Conservation (phyloP, 164 flowering plant genomes). For the Dillenia suffruticosa region DNA sequence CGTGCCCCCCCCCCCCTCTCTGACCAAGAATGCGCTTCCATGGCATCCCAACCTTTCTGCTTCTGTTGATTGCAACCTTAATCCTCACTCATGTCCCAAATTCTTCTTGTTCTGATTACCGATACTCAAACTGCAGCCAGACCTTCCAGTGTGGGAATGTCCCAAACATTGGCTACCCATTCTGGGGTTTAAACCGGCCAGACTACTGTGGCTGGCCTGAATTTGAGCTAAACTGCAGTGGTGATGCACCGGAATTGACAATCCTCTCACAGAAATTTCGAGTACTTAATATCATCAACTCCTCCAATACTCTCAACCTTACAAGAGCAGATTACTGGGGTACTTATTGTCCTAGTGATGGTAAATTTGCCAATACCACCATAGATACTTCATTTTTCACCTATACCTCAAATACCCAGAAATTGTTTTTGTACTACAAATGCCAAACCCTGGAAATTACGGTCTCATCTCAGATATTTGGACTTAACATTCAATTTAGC, state of each 20-base stretch:
- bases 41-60: background rate
- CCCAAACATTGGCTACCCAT: constrained; percentile 28
- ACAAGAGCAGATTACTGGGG: constrained; percentile 27
- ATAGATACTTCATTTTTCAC: constrained; percentile 6
- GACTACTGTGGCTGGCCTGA: constrained; percentile 34
- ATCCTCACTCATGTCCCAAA: constrained; percentile 3
- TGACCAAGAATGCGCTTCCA: constrained; percentile 8
- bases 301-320: constrained; percentile 4
- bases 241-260: constrained; percentile 6
- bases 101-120: constrained; percentile 2
- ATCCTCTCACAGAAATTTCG: constrained; percentile 11
- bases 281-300: constrained; percentile 14
- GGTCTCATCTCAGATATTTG: too few relatives aligned
- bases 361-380: constrained; percentile 7
- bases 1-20: too few relatives aligned
- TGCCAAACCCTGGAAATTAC: constrained; percentile 3
- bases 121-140: constrained; percentile 21
- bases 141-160: constrained; percentile 21
- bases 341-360: constrained; percentile 9
- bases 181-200: constrained; percentile 35
- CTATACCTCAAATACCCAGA: constrained; percentile 3
- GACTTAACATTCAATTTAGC: too few relatives aligned
- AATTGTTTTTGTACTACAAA: constrained; percentile 22
- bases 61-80: background rate
- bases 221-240: constrained; percentile 26